These are phyloP conservation scores for Fusarium sp. DNA, from an alignment of 2,329 filamentous ascomycete genomes.

Conservation along the genomic window DNA sequence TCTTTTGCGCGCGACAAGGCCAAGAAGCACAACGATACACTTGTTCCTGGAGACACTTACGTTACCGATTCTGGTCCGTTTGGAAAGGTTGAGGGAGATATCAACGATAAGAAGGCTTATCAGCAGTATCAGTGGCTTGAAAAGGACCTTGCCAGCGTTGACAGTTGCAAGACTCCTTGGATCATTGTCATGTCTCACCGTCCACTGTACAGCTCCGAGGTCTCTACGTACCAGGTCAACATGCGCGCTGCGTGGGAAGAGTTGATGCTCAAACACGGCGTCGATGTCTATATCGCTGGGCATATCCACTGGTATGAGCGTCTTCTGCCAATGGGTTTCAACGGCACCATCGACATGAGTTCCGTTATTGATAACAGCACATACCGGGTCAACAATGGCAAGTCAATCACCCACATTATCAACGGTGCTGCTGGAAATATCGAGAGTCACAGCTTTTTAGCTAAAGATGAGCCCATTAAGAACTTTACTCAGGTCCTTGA, in stretches of 20 bases:
- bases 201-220: slow-evolving; percentile 61
- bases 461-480: slow-evolving; percentile 46
- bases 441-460: slow-evolving; percentile 60
- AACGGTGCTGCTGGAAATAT: slow-evolving; percentile 68
- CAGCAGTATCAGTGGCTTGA: slow-evolving; percentile 61
- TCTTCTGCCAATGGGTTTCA: slow-evolving; percentile 31
- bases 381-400: slow-evolving; percentile 60
- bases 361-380: slow-evolving; percentile 62
- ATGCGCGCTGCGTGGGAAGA: slow-evolving; percentile 60
- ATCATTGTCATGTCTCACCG: slow-evolving; percentile 62
- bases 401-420: slow-evolving; percentile 62
- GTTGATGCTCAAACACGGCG: slow-evolving; percentile 57
- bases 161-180: slow-evolving; percentile 62
- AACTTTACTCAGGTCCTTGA: slow-evolving; percentile 59
- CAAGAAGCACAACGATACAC: slow-evolving; percentile 56
- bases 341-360: slow-evolving; percentile 54
- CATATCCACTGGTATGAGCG: slow-evolving; percentile 44
- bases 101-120: slow-evolving; percentile 57
- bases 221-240: slow-evolving; percentile 57
- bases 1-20: slow-evolving; percentile 51
- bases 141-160: slow-evolving; percentile 57
- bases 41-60: slow-evolving; percentile 54
- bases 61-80: slow-evolving; percentile 64
- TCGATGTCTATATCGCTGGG: slow-evolving; percentile 58
- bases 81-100: slow-evolving; percentile 53